Evolutionary conservation across 2,329 filamentous ascomycete genomes (phyloP).

Genomic region (Metarhizium anisopliae): DNA sequence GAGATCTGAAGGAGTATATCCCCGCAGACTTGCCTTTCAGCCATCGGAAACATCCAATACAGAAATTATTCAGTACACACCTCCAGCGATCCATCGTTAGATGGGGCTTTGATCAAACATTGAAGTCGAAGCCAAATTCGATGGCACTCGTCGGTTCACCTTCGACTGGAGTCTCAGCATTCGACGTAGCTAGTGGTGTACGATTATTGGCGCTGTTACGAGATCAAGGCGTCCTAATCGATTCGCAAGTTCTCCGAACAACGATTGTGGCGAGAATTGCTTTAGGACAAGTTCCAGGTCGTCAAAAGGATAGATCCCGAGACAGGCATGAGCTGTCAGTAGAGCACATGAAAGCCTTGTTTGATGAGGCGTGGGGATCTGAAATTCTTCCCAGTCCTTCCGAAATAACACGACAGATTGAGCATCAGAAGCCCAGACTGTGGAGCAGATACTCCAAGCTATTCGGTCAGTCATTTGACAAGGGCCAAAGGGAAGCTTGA

Average conservation of each 20-base stretch:
- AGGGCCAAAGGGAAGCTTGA: conserved; percentile 1
- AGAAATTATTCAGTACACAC: conserved; percentile 32
- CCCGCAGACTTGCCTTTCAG: conserved; percentile 31
- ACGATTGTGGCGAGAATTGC: conserved; percentile 20
- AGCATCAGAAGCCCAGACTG: conserved; percentile 19
- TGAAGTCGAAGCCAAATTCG: conserved; percentile 14
- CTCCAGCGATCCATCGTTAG: conserved; percentile 33
- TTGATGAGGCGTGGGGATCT: conserved; percentile 26
- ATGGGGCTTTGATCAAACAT: conserved; percentile 34
- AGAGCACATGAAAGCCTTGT: conserved; percentile 19
- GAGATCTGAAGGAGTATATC: conserved; percentile 15
- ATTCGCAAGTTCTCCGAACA: conserved; percentile 21
- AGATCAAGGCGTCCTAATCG: conserved; percentile 25
- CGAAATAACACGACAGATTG: conserved; percentile 17
- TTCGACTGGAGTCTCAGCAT: conserved; percentile 12
- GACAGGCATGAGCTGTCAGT: conserved; percentile 21
- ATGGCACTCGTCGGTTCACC: conserved; percentile 7
- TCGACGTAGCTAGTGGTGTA: conserved; percentile 27
- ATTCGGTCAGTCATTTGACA: conserved; percentile 19
- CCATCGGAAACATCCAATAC: conserved; percentile 36
- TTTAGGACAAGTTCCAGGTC: conserved; percentile 18
- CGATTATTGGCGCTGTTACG: conserved; percentile 24
- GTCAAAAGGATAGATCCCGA: conserved; percentile 18
- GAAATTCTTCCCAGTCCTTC: conserved; percentile 17
- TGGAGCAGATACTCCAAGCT: conserved; percentile 21